A percentile compares a stretch with the other conserved stretches of the same genome.
Evolutionary conservation across 1,284 basidiomycete species (phyloP).

Genomic region (Pholiota adiposa): DNA sequence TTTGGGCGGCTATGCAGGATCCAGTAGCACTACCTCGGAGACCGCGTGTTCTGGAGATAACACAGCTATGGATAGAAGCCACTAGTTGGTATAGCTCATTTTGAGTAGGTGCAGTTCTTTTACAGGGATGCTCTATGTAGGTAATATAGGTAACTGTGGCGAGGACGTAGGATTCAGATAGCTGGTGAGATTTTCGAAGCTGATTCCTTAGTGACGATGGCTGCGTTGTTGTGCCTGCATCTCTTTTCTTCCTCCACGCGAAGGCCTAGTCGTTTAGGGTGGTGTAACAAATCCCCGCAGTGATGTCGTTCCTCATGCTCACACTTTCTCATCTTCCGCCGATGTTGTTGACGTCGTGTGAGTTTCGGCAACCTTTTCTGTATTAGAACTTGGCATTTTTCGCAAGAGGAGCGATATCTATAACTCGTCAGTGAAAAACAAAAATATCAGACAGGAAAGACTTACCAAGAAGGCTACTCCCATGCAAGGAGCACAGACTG

Average conservation of each 20-base stretch:
- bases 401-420: constrained; percentile 43
- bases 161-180: background rate
- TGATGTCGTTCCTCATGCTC: constrained; percentile 1
- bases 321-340: constrained; percentile 25
- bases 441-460: constrained; percentile 14
- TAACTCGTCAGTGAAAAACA: constrained; percentile 10
- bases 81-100: too few relatives aligned
- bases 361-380: constrained; percentile 14
- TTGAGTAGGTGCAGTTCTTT: too few relatives aligned
- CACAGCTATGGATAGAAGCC: background rate
- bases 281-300: background rate
- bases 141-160: background rate
- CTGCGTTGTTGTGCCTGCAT: background rate
- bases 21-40: too few relatives aligned
- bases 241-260: background rate
- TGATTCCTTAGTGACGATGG: background rate
- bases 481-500: constrained; percentile 60
- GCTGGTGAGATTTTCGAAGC: background rate
- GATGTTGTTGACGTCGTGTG: constrained; percentile 20
- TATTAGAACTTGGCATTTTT: constrained; percentile 35
- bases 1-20: too few relatives aligned
- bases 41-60: too few relatives aligned
- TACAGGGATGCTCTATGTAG: background rate
- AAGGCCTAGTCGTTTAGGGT: constrained; percentile 1
- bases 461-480: constrained; percentile 56